Conservation (phyloP, 257 asterid species). For the Primulina huaijiensis region DNA sequence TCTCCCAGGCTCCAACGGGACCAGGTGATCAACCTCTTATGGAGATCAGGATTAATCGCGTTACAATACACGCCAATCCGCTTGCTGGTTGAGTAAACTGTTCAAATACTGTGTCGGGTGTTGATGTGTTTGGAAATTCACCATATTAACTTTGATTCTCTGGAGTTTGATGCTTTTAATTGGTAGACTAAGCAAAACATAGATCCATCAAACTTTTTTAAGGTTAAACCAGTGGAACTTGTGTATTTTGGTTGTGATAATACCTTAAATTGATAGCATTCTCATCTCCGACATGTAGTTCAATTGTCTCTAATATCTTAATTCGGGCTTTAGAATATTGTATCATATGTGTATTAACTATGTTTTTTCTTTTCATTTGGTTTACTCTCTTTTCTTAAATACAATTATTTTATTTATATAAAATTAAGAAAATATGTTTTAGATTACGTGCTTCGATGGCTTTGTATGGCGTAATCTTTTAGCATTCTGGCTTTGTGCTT, state of each 20-base stretch:
- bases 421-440: neutral
- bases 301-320: neutral
- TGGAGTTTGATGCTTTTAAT: neutral
- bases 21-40: constrained; percentile 84
- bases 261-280: too few relatives aligned
- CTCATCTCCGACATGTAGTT: too few relatives aligned
- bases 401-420: too few relatives aligned
- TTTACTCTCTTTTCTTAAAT: too few relatives aligned
- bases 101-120: constrained; percentile 5
- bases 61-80: constrained; percentile 93
- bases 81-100: constrained; percentile 61
- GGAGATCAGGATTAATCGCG: constrained; percentile 87
- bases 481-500: too few relatives aligned
- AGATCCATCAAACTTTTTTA: neutral
- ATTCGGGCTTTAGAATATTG: neutral
- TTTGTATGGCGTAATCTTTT: too few relatives aligned
- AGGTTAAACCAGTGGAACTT: neutral
- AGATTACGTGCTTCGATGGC: too few relatives aligned
- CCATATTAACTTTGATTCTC: neutral
- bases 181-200: neutral
- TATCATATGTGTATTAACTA: neutral
- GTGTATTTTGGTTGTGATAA: too few relatives aligned
- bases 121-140: constrained; percentile 12
- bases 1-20: constrained; percentile 83
- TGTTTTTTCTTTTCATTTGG: neutral